Conservation (phyloP, 140 eudicot genomes). For the Stevia rebaudiana region DNA sequence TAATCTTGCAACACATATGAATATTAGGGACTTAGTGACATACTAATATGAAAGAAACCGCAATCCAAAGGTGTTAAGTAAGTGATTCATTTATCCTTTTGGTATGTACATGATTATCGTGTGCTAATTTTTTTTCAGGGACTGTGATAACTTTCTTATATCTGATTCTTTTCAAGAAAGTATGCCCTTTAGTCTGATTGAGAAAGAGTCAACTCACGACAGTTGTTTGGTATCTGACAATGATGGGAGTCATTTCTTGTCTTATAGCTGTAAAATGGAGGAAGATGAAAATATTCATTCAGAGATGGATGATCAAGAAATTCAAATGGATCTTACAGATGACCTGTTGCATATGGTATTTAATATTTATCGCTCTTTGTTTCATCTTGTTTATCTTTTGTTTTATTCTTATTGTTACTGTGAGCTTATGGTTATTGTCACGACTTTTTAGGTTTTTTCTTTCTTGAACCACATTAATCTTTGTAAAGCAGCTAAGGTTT, state of each 20-base stretch:
- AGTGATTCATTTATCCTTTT: neutral
- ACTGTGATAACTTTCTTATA: constrained; percentile 42
- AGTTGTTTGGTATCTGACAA: constrained; percentile 21
- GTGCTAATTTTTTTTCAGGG: constrained; percentile 34
- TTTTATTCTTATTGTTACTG: constrained; percentile 1
- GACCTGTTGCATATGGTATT: constrained; percentile 90
- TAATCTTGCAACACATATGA: neutral
- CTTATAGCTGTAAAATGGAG: constrained; percentile 26
- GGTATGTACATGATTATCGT: neutral
- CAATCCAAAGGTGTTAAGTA: neutral
- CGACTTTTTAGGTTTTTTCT: constrained; percentile 67
- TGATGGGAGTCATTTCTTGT: constrained; percentile 19
- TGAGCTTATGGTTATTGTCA: constrained; percentile 9
- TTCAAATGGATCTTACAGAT: constrained; percentile 95
- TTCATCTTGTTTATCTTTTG: neutral
- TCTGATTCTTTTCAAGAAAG: constrained; percentile 27
- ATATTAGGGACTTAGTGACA: neutral
- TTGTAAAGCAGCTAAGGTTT: constrained; percentile 82
- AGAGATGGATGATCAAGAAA: constrained; percentile 52
- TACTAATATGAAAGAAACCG: neutral
- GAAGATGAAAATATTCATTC: constrained; percentile 29
- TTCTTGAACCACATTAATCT: constrained; percentile 76
- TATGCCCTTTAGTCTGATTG: constrained; percentile 17
- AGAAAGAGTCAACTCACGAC: constrained; percentile 25
- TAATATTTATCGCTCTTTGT: constrained; percentile 27